Evolutionary conservation across 2,329 filamentous ascomycete species (phyloP).

Genomic region (Aspergillus amoenus): DNA sequence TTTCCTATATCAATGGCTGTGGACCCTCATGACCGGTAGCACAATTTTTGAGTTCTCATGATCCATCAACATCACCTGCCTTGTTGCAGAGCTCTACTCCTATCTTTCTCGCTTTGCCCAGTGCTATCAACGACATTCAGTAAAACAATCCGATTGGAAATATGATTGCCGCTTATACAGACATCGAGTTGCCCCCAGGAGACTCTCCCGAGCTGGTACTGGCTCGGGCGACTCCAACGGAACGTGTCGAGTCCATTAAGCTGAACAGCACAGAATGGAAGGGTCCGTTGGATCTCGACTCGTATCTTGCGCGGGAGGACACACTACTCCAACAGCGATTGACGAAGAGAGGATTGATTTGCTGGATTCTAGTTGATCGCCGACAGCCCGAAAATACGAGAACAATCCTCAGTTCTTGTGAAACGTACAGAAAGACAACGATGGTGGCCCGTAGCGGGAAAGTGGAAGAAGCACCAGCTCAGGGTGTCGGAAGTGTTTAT

Average conservation of each 20-base stretch:
- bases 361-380: constrained; percentile 60
- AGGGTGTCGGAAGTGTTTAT: constrained; percentile 81
- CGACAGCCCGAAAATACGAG: constrained; percentile 38
- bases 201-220: constrained; percentile 54
- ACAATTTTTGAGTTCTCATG: neutral
- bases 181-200: constrained; percentile 44
- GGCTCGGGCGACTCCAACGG: constrained; percentile 54
- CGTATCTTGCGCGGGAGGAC: constrained; percentile 60
- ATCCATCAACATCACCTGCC: neutral
- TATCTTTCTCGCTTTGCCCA: neutral
- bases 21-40: neutral
- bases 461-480: constrained; percentile 58
- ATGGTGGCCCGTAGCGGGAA: constrained; percentile 50
- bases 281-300: constrained; percentile 53
- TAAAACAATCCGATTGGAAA: constrained; percentile 3
- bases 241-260: constrained; percentile 52
- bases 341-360: constrained; percentile 56
- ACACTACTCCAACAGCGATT: constrained; percentile 52
- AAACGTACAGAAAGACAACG: constrained; percentile 49
- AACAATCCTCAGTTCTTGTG: constrained; percentile 58
- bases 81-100: neutral
- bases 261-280: constrained; percentile 60
- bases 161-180: constrained; percentile 34
- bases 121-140: neutral
- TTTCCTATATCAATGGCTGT: neutral